These are phyloP conservation scores for Nasturtium officinale DNA, from an alignment of 345 rosid species.

Conservation along the genomic window DNA sequence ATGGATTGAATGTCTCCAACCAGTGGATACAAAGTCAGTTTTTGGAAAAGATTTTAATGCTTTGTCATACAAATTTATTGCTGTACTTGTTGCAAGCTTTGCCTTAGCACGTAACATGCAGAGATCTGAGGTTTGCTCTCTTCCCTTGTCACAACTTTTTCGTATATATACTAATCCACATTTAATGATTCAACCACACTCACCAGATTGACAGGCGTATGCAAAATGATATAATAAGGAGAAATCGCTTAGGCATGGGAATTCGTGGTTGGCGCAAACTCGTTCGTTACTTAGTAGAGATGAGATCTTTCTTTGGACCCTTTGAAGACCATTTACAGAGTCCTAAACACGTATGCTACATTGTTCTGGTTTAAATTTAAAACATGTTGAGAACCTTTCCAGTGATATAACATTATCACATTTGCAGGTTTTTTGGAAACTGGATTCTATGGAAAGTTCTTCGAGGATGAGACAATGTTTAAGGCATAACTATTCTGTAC, in stretches of 20 bases:
- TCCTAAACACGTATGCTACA: slow-evolving; percentile 60
- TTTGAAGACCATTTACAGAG: slow-evolving; percentile 58
- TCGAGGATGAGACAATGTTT: slow-evolving; percentile 88
- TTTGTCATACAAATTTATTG: slow-evolving; percentile 85
- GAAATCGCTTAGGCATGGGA: slow-evolving; percentile 60
- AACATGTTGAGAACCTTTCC: slow-evolving; percentile 17
- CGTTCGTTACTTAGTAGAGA: slow-evolving; percentile 77
- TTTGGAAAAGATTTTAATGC: slow-evolving; percentile 97
- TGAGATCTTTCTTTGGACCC: slow-evolving; percentile 82
- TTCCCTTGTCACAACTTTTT: slow-evolving; percentile 24
- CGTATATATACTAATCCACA: slow-evolving; percentile 14
- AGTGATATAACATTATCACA: slow-evolving; percentile 13
- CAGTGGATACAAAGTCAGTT: slow-evolving; percentile 84
- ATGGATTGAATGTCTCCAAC: slow-evolving; percentile 97
- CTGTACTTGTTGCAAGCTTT: slow-evolving; percentile 96
- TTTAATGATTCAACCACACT: slow-evolving; percentile 21
- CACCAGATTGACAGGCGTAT: slow-evolving; percentile 82
- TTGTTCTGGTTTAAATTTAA: neutral
- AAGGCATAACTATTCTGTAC: slow-evolving; percentile 65
- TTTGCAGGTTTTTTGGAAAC: slow-evolving; percentile 85
- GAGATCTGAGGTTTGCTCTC: slow-evolving; percentile 79
- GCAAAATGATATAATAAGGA: slow-evolving; percentile 64
- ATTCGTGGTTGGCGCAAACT: slow-evolving; percentile 91
- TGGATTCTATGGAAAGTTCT: slow-evolving; percentile 90
- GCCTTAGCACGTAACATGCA: slow-evolving; percentile 96